Evolutionary conservation across 208 protist genomes (phyloP), one percentile per base, ranked within the genome.

Genomic region (Polymyxa betae): DNA sequence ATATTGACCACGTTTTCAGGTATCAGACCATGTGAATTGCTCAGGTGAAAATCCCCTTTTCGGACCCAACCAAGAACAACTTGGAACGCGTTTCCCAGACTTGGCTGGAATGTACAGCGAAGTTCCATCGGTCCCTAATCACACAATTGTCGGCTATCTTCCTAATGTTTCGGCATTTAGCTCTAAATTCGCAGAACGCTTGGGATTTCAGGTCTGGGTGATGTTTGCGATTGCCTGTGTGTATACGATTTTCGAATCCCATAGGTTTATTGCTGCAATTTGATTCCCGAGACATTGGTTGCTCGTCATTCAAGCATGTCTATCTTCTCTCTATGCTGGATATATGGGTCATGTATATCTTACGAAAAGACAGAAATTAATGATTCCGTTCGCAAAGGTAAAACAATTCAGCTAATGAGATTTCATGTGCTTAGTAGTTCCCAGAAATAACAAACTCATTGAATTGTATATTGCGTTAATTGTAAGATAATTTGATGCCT

Each of bases 1-100:
- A 5, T 82, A 38, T n/a, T 82, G n/a, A 82, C n/a, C 35, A 66
- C 72, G 5, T 45, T 82, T 5, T 60, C n/a, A 82, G 72, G 72
- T 82, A 43, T 5, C 72, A n/a, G 72, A 82, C n/a, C 72, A 82
- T 43, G 40, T 82, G 16, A 82, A 82, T 82, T 43, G 5, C 16
- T 82, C 72, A 35, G 72, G 72, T 35, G 72, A 82, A 43, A 45
- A 43, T 43, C n/a, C 40, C 40, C 72, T 82, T 82, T 82, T 5
- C n/a, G 72, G 72, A 40, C n/a, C 72, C 5, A 82, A 82, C 72
- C 16, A 38, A 20, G 72, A 82, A 5, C 16, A 82, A n/a, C 35
- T 82, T 43, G 72, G 72, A 20, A 12, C n/a, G 16, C n/a, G 72
- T 5, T 82, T 82, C 40, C 72, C 72, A 82, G 72, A 82, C n/a